Evolutionary conservation across 2,329 filamentous ascomycete species (phyloP).

Genomic region (Colletotrichum viniferum): DNA sequence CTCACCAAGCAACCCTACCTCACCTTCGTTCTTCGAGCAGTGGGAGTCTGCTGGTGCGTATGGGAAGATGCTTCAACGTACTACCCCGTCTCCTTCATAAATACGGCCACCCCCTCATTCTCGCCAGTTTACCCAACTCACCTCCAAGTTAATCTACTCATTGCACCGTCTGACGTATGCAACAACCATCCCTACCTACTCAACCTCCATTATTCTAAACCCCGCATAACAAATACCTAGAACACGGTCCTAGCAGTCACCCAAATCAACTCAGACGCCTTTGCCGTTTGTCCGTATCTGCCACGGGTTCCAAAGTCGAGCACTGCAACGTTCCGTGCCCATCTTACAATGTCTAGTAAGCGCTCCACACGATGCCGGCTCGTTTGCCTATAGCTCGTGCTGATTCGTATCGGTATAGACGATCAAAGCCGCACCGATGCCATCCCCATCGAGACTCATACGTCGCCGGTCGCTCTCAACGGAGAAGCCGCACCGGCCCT

Average conservation of each 20-base stretch:
- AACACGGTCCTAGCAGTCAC: background rate
- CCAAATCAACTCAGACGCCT: background rate
- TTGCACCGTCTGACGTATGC: background rate
- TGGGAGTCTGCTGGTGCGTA: background rate
- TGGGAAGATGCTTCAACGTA: background rate
- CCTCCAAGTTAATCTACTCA: background rate
- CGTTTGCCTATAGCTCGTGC: background rate
- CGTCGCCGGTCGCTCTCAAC: background rate
- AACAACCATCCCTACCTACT: background rate
- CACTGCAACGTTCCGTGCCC: background rate
- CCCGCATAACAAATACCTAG: background rate
- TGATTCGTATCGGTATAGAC: background rate
- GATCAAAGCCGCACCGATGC: constrained; percentile 3
- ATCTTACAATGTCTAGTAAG: constrained; percentile 4
- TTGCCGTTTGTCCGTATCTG: background rate
- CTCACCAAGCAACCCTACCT: background rate
- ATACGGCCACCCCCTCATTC: background rate
- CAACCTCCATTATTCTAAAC: background rate
- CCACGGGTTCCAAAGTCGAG: background rate
- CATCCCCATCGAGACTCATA: background rate
- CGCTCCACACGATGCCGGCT: background rate
- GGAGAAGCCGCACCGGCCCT: background rate
- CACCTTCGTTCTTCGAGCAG: background rate
- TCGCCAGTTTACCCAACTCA: background rate
- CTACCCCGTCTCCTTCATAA: background rate